Evolutionary conservation across 2,329 filamentous ascomycete genomes (phyloP), one percentile per base, ranked within the genome.

Genomic region (Zarea fungicola): DNA sequence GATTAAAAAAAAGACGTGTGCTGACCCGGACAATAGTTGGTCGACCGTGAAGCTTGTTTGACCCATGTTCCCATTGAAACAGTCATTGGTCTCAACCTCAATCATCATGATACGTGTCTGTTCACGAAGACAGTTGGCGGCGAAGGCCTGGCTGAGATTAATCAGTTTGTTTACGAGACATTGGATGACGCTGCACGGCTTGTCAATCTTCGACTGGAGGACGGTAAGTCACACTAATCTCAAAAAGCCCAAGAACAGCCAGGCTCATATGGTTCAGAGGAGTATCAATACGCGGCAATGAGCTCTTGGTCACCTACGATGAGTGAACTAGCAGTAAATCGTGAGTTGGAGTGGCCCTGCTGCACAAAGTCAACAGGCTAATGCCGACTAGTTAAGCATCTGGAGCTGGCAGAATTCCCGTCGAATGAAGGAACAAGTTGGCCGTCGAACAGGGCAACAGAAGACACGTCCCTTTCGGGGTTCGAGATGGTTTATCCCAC

Each of bases 251-350:
- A n/a, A n/a, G n/a, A n/a, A n/a, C n/a, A n/a, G n/a, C n/a, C n/a
- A n/a, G n/a, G n/a, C n/a, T n/a, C n/a, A n/a, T n/a, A n/a, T n/a
- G n/a, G n/a, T n/a, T n/a, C 34, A 48, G 45, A 48, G 23, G 39
- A 49, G 40, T 37, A 49, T 14, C 48, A 49, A 39, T 40, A 49
- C 48, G 40, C 48, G 18, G 32, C 48, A 25, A 47, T 42, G 14
- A 46, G 36, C 22, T 25, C 49, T 5, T 42, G 42, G 8, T 47
- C 42, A 5, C 29, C 36, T 14, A 51, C 49, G 1, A 41, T 39
- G 19, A 47, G 49, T n/a, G 42, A 51, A 16, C n/a, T 47, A 11
- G 29, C 48, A 18, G 8, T 44, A 9, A 14, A 44, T 18, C 22
- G 35, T 46, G 26, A 41, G 39, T 16, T 49, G 19, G 25, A n/a